Conservation (phyloP, 306 rosid species). For the Elaeagnus macrophylla region DNA sequence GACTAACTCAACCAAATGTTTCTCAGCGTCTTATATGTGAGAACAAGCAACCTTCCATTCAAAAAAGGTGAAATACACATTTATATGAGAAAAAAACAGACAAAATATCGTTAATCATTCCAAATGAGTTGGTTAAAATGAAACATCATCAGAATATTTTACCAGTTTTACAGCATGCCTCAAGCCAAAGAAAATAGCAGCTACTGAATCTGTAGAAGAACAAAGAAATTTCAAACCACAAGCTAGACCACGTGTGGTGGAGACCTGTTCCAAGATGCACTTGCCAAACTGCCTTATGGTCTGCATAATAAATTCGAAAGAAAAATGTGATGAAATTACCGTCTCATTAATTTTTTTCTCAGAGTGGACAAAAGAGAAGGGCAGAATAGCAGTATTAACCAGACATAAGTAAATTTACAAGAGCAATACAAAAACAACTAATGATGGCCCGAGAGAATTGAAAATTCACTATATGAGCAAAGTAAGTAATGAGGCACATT, state of each 20-base stretch:
- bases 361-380: not conserved
- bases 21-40: too few relatives aligned
- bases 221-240: constrained; percentile 82
- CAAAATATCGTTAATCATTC: too few relatives aligned
- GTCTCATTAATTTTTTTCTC: not conserved
- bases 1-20: too few relatives aligned
- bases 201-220: constrained; percentile 43
- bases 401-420: not conserved
- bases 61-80: too few relatives aligned
- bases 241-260: constrained; percentile 71
- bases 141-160: constrained; percentile 9
- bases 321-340: not conserved
- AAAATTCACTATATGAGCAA: constrained; percentile 12
- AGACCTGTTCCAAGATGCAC: constrained; percentile 75
- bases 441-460: not conserved
- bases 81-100: too few relatives aligned
- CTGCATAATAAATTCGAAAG: constrained; percentile 29
- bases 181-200: constrained; percentile 59
- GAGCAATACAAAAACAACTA: not conserved
- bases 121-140: too few relatives aligned
- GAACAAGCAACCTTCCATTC: too few relatives aligned
- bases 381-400: not conserved
- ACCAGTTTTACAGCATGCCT: constrained; percentile 92
- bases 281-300: constrained; percentile 82
- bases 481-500: not conserved